These are phyloP conservation scores for Sarocladium oryzae DNA, from an alignment of 2,329 filamentous ascomycete species.

Conservation along the genomic window DNA sequence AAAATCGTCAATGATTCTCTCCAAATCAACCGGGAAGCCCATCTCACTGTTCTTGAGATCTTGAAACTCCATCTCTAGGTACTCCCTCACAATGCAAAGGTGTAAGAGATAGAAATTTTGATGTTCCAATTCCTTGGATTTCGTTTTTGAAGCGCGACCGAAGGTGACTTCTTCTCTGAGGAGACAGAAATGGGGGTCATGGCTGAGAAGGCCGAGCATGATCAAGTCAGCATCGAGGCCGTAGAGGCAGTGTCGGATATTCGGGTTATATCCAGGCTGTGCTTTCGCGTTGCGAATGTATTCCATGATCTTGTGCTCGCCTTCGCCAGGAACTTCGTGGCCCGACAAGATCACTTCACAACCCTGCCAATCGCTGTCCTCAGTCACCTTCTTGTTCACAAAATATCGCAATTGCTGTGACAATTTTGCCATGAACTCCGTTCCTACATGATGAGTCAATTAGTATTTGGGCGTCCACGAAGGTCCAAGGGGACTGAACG, in stretches of 20 bases:
- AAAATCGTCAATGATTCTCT: constrained; percentile 96
- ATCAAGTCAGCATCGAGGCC: constrained; percentile 96
- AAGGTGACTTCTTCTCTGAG: constrained; percentile 97
- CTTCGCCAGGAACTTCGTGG: constrained; percentile 95
- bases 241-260: constrained; percentile 93
- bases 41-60: constrained; percentile 72
- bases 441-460: constrained; percentile 44
- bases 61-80: constrained; percentile 94
- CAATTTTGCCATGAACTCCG: constrained; percentile 95
- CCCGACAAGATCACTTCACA: constrained; percentile 95
- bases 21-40: constrained; percentile 81
- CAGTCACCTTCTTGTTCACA: constrained; percentile 96
- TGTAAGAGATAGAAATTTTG: constrained; percentile 98
- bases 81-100: constrained; percentile 94
- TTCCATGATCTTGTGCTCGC: constrained; percentile 99
- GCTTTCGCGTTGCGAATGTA: constrained; percentile 98
- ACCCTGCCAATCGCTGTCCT: constrained; percentile 95
- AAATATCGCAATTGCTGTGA: constrained; percentile 95
- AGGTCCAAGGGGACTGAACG: constrained; percentile 7
- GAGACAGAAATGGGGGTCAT: constrained; percentile 96
- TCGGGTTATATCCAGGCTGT: constrained; percentile 85
- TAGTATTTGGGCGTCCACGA: constrained; percentile 4
- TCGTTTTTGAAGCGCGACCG: constrained; percentile 77
- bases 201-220: constrained; percentile 94
- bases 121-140: constrained; percentile 94